phyloP scores from a whole-genome alignment of 352 stramenopile species.

The Pythium chondricola region DNA sequence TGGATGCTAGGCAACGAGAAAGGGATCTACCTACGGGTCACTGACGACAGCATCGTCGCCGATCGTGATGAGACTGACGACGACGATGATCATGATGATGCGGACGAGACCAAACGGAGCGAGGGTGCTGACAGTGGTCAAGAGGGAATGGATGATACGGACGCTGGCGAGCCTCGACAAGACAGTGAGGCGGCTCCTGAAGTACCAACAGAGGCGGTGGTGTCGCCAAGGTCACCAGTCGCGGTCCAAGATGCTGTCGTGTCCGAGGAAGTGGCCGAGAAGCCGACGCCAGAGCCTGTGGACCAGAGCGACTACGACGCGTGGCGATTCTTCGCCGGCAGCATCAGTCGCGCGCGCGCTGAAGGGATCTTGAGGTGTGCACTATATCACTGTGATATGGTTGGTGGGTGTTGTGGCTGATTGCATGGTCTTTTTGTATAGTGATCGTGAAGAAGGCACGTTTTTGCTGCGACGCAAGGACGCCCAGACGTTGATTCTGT shows the following conservation, averaged over 20 bases:
- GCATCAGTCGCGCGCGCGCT: conserved; percentile 55
- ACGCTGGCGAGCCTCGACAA: neutral
- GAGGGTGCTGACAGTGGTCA: neutral
- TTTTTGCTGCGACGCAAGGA: conserved; percentile 81
- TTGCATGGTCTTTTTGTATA: conserved; percentile 1
- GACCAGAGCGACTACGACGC: conserved; percentile 49
- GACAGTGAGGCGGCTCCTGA: neutral
- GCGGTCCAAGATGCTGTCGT: neutral
- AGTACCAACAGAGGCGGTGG: neutral
- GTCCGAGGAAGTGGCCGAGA: neutral
- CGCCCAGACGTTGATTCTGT: conserved; percentile 75
- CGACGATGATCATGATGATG: conserved; percentile 15
- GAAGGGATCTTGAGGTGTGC: conserved; percentile 65
- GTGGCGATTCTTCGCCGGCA: conserved; percentile 79
- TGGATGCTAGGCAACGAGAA: conserved; percentile 82
- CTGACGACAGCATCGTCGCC: conserved; percentile 60
- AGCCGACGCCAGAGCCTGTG: conserved; percentile 15
- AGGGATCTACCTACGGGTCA: conserved; percentile 65
- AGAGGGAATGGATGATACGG: conserved; percentile 8
- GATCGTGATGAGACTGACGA: conserved; percentile 9
- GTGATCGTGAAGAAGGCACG: conserved; percentile 53
- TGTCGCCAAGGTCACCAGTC: too few species aligned
- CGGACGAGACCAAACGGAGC: neutral
- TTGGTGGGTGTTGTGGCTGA: neutral
- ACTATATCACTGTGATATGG: neutral